phyloP scores from a whole-genome alignment of 2,329 filamentous ascomycete genomes.

The Macroventuria anomochaeta region DNA sequence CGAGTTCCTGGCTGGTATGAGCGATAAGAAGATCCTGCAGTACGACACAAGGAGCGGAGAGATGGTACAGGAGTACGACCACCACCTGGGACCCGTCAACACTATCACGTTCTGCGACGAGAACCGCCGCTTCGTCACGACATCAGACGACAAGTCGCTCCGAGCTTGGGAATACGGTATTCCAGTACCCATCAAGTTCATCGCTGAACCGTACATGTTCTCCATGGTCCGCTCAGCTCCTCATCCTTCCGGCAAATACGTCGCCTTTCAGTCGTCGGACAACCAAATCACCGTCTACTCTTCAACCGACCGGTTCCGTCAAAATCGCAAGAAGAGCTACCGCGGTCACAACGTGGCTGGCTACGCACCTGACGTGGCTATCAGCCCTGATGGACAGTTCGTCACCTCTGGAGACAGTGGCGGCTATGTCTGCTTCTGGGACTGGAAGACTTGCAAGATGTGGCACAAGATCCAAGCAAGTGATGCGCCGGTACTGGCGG shows the following conservation, averaged over 20 bases:
- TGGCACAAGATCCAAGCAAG: slow-evolving; percentile 92
- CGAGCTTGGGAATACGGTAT: slow-evolving; percentile 99
- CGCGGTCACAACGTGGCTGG: slow-evolving; percentile 95
- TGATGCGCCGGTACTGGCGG: slow-evolving; percentile 80
- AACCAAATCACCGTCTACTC: slow-evolving; percentile 98
- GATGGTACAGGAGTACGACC: slow-evolving; percentile 95
- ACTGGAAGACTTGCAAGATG: slow-evolving; percentile 99
- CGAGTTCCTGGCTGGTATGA: slow-evolving; percentile 96
- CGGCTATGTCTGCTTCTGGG: slow-evolving; percentile 95
- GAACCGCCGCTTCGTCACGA: slow-evolving; percentile 94
- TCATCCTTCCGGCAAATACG: slow-evolving; percentile 91
- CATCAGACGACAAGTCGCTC: slow-evolving; percentile 94
- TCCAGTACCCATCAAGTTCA: slow-evolving; percentile 97
- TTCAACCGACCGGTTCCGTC: slow-evolving; percentile 91
- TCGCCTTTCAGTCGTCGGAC: slow-evolving; percentile 90
- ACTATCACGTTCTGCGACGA: slow-evolving; percentile 96
- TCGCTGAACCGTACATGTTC: slow-evolving; percentile 98
- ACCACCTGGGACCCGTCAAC: slow-evolving; percentile 97
- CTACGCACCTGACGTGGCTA: slow-evolving; percentile 86
- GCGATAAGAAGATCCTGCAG: slow-evolving; percentile 98
- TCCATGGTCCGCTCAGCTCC: slow-evolving; percentile 84
- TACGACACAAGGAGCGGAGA: slow-evolving; percentile 86
- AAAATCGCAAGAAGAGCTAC: slow-evolving; percentile 97
- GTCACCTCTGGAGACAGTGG: slow-evolving; percentile 84
- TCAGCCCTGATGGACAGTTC: slow-evolving; percentile 91